These are phyloP conservation scores for Microsporum ferrugineum DNA, from an alignment of 2,329 filamentous ascomycete species.

Conservation along the genomic window DNA sequence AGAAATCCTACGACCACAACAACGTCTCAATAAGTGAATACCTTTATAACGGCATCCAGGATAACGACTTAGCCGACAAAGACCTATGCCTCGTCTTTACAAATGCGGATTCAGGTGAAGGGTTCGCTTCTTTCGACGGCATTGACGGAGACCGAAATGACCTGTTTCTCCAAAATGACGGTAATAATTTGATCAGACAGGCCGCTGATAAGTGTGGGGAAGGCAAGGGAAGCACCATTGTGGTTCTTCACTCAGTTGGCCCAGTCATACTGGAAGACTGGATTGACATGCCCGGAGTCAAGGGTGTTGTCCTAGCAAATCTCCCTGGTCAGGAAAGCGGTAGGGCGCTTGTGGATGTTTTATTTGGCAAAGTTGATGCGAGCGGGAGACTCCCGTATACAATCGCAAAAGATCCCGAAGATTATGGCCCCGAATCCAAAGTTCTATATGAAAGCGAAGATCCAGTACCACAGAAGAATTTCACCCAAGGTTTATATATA, in stretches of 20 bases:
- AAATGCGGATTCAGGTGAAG: conserved; percentile 39
- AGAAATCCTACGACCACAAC: conserved; percentile 32
- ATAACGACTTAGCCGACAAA: conserved; percentile 30
- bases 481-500: conserved; percentile 70
- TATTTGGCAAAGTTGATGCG: conserved; percentile 35
- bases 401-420: conserved; percentile 42
- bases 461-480: conserved; percentile 67
- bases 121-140: conserved; percentile 41
- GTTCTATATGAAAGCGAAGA: conserved; percentile 59
- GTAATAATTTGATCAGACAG: conserved; percentile 58
- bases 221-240: conserved; percentile 58
- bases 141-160: conserved; percentile 45
- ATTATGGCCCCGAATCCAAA: conserved; percentile 56
- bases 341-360: conserved; percentile 36
- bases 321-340: conserved; percentile 48
- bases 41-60: conserved; percentile 37
- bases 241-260: conserved; percentile 77
- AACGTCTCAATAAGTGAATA: conserved; percentile 40
- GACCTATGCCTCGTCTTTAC: conserved; percentile 39
- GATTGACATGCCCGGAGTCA: conserved; percentile 52
- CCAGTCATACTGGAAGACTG: conserved; percentile 50
- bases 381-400: conserved; percentile 53
- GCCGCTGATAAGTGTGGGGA: conserved; percentile 58
- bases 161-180: conserved; percentile 60
- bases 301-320: conserved; percentile 52